A percentile compares a stretch with the other conserved stretches of the same genome.
Evolutionary conservation across 169 alveolate genomes (phyloP).

Genomic region (Plasmodium coatneyi): DNA sequence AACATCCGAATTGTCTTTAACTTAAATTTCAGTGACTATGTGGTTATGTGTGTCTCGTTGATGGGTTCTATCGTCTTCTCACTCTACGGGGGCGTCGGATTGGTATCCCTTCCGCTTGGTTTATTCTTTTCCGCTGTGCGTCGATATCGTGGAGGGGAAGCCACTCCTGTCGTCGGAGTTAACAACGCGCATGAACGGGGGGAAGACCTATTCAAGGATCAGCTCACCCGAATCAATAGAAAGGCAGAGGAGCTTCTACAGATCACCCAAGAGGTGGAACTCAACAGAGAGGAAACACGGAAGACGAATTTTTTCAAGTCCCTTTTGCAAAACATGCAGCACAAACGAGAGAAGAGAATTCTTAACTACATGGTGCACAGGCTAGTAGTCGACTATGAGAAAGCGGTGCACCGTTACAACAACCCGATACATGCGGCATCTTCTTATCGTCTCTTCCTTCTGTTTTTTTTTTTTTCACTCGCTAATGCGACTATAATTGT

Average conservation of each 20-base stretch:
- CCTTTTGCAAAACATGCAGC: not conserved
- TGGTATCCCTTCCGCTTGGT: slow-evolving; percentile 30
- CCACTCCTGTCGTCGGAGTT: not conserved
- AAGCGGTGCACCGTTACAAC: not conserved
- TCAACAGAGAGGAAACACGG: not conserved
- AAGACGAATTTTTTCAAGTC: slow-evolving; percentile 9
- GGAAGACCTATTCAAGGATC: slow-evolving; percentile 6
- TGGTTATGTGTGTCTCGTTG: slow-evolving; percentile 11
- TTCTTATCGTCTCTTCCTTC: not conserved
- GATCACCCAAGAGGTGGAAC: slow-evolving; percentile 28
- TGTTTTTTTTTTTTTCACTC: slow-evolving; percentile 10
- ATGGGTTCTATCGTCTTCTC: slow-evolving; percentile 21
- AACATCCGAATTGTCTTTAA: slow-evolving; percentile 5
- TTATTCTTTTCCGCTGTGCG: not conserved
- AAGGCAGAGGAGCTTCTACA: slow-evolving; percentile 28
- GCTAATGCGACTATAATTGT: not conserved
- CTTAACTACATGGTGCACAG: slow-evolving; percentile 48
- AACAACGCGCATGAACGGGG: not conserved
- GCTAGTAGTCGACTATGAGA: slow-evolving; percentile 22
- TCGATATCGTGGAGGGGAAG: not conserved
- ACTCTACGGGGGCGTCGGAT: slow-evolving; percentile 42
- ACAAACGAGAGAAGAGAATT: slow-evolving; percentile 20
- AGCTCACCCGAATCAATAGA: slow-evolving; percentile 15
- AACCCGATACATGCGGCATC: not conserved
- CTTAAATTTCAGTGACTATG: slow-evolving; percentile 10